Evolutionary conservation across 306 rosid genomes (phyloP).

Genomic region (Abrus precatorius): DNA sequence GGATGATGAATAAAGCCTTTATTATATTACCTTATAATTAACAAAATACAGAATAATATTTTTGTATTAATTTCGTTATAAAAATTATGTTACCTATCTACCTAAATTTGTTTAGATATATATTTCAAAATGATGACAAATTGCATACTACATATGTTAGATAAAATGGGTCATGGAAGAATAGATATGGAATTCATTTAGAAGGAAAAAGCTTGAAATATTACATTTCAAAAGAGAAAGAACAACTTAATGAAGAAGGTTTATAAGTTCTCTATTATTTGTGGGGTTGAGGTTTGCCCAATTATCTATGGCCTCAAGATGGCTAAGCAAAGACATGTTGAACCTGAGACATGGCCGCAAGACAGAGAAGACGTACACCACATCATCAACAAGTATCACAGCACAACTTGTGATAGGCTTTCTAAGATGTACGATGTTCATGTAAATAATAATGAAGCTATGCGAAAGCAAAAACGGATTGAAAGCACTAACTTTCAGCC

Average conservation of each 20-base stretch:
- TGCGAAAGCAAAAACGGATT: too few relatives aligned
- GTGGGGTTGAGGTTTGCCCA: conserved; percentile 44
- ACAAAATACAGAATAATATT: too few relatives aligned
- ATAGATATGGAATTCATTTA: conserved; percentile 42
- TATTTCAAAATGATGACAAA: too few relatives aligned
- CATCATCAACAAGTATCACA: conserved; percentile 37
- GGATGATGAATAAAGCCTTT: too few relatives aligned
- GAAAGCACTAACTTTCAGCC: too few relatives aligned
- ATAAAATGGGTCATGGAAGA: conserved; percentile 54
- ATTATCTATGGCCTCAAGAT: conserved; percentile 36
- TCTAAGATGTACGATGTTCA: conserved; percentile 39
- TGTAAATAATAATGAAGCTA: background rate
- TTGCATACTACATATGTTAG: too few relatives aligned
- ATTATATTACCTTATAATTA: too few relatives aligned
- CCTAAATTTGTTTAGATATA: too few relatives aligned
- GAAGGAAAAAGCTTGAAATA: conserved; percentile 43
- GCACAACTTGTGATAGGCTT: conserved; percentile 6
- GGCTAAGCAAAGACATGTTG: background rate
- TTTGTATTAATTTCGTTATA: too few relatives aligned
- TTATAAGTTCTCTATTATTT: conserved; percentile 41
- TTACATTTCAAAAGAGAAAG: conserved; percentile 47
- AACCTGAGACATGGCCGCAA: conserved; percentile 47
- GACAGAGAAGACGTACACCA: background rate
- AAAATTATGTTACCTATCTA: too few relatives aligned
- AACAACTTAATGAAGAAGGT: conserved; percentile 45